These are phyloP conservation scores for Diutina mesorugosa DNA, from an alignment of 1,139 yeast genomes.

Conservation along the genomic window DNA sequence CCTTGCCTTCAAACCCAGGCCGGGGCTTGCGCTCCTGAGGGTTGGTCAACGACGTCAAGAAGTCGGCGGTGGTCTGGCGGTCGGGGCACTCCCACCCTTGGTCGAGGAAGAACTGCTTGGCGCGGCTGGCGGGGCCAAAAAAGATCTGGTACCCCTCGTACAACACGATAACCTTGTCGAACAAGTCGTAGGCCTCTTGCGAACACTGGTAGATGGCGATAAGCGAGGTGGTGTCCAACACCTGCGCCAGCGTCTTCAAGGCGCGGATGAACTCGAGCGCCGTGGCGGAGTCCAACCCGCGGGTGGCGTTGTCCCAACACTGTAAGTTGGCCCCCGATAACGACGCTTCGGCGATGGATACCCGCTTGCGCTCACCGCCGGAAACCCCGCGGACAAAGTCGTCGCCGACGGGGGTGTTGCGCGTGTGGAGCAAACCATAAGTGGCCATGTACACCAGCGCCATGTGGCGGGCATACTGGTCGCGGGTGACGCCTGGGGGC, in stretches of 20 bases:
- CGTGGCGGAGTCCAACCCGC: constrained; percentile 50
- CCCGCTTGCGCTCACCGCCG: constrained; percentile 34
- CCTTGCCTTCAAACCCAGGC: constrained; percentile 46
- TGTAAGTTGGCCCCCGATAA: constrained; percentile 26
- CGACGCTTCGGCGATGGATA: constrained; percentile 30
- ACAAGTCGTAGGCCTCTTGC: constrained; percentile 16
- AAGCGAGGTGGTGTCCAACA: constrained; percentile 14
- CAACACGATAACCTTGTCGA: constrained; percentile 14
- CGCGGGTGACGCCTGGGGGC: constrained; percentile 1
- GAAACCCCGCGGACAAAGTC: constrained; percentile 27
- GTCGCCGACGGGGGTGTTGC: constrained; percentile 22
- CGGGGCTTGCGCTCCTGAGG: constrained; percentile 51
- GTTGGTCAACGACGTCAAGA: constrained; percentile 64
- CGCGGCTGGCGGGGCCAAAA: constrained; percentile 12
- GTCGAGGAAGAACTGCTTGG: constrained; percentile 12
- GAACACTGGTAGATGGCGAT: constrained; percentile 18
- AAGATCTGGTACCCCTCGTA: constrained; percentile 16
- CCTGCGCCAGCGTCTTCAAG: constrained; percentile 14
- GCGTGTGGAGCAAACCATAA: constrained; percentile 6
- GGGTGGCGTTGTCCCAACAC: constrained; percentile 54
- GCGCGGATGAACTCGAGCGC: constrained; percentile 23
- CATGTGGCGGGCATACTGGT: constrained; percentile 3
- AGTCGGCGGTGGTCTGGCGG: constrained; percentile 56
- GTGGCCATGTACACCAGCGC: constrained; percentile 4
- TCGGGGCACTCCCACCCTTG: constrained; percentile 28